These are phyloP conservation scores for Psilocybe cyanescens DNA, from an alignment of 768 basidiomycete species.

Conservation along the genomic window DNA sequence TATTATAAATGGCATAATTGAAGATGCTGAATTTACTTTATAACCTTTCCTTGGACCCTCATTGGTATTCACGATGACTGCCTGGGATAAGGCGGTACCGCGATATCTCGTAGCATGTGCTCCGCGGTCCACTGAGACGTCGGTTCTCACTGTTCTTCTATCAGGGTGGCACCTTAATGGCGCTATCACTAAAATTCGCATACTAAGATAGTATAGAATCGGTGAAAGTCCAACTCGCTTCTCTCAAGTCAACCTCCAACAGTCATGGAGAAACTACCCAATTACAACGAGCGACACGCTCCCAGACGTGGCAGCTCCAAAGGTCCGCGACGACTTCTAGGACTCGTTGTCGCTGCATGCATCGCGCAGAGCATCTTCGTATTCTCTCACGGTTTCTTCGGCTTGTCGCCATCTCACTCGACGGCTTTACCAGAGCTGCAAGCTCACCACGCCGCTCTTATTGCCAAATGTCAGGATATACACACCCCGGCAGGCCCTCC, in stretches of 20 bases:
- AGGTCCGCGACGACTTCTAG: constrained; percentile 3
- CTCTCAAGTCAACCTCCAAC: not conserved
- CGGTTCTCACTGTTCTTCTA: not conserved
- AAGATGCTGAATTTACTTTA: no score
- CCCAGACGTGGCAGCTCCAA: not conserved
- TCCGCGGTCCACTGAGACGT: not conserved
- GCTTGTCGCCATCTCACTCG: not conserved
- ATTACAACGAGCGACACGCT: no score
- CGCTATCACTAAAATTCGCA: not conserved
- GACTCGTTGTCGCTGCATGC: constrained; percentile 7
- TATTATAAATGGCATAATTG: no score
- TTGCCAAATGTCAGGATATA: constrained; percentile 21
- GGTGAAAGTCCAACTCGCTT: not conserved
- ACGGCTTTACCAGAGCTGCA: not conserved
- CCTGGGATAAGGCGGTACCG: not conserved
- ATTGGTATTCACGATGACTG: not conserved
- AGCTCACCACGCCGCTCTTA: constrained; percentile 10
- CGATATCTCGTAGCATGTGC: not conserved
- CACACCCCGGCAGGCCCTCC: constrained; percentile 30
- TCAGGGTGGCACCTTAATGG: not conserved
- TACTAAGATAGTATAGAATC: not conserved
- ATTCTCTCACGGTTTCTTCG: constrained; percentile 2
- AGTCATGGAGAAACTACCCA: not conserved
- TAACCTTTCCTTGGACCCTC: no score
- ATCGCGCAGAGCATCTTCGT: constrained; percentile 6